Conservation (phyloP, 306 rosid genomes). For the Quercus parvula region DNA sequence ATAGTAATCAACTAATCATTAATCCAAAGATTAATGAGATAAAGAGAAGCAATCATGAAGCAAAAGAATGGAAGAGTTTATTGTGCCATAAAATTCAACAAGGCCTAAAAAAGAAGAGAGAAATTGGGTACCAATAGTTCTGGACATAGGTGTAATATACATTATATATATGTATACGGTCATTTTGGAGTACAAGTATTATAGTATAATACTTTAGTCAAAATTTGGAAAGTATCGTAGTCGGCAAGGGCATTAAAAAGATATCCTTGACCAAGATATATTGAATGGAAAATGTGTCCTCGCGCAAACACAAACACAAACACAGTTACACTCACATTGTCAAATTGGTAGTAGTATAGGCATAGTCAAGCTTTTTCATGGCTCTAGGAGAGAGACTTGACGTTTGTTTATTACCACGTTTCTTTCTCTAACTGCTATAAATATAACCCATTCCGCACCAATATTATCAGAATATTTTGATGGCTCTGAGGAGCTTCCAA, state of each 20-base stretch:
- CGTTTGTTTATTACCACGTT: slow-evolving; percentile 1
- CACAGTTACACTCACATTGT: neutral
- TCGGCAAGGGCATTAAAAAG: slow-evolving; percentile 8
- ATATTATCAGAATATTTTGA: neutral
- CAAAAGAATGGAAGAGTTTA: neutral
- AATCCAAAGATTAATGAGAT: neutral
- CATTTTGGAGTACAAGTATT: neutral
- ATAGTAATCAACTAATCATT: neutral
- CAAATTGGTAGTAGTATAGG: neutral
- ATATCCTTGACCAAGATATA: neutral
- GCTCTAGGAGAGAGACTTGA: neutral
- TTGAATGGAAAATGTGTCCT: too few relatives aligned
- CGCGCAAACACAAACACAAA: neutral
- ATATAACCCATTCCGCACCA: neutral
- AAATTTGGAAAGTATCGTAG: neutral
- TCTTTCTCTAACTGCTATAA: slow-evolving; percentile 3
- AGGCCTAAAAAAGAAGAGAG: neutral
- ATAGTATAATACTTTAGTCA: neutral
- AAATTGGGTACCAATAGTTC: too few relatives aligned
- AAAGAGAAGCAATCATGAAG: neutral
- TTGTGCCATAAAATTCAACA: neutral
- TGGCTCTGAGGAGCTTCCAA: neutral
- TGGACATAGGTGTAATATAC: neutral
- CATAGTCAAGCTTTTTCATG: neutral
- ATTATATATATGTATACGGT: neutral